Base-by-base conservation (phyloP, 257 asterid genomes). In the Scutellaria galericulata region DNA sequence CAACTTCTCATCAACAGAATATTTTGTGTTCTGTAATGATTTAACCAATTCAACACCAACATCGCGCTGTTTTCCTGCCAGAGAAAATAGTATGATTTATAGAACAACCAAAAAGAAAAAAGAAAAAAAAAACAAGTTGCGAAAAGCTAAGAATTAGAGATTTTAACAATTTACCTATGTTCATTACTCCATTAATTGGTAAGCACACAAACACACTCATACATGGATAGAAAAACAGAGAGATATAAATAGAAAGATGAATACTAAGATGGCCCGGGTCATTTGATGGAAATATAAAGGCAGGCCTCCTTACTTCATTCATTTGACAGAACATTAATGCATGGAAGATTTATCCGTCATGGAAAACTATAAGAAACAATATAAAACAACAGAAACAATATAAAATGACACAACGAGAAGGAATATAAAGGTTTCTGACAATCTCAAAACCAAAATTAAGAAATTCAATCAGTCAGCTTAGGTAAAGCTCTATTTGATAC, bases 41-140 rank as follows among this genome's bases (percentile, higher is more conserved):
- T 87, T 95, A 63, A 95, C 98, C 90, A 95, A 65, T 54, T 78
- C 89, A 75, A 90, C 87, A 57, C 99, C 99, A 51, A 87, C 95
- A 87, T 95, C 97, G n/a, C 70, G 89, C 51, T 73, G 87, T 72
- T 87, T 88, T 58, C 89, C 99, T 95, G 89, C 27, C 44, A 76
- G n/a, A 57, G 44, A 22, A 50, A 84, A 61, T 46, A 53, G 7
- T 50, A 18, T n/a, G 50, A 18, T 50, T 20, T 76, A 37, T 51
- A 61, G 50, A 18, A 47, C 40, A 69, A 68, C 31, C 41, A 42
- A 18, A 9, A 22, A 37, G 56, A 15, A 2, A 31, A 7, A n/a
- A 24, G 58, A 63, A 66, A 56, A 31, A 31, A 31, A 31, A 31
- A 31, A 31, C 2, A 31, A 31, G 37, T 31, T 31, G 37, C 37